Base-by-base conservation (phyloP, 129 eudicot genomes). In the Arctium lappa region DNA sequence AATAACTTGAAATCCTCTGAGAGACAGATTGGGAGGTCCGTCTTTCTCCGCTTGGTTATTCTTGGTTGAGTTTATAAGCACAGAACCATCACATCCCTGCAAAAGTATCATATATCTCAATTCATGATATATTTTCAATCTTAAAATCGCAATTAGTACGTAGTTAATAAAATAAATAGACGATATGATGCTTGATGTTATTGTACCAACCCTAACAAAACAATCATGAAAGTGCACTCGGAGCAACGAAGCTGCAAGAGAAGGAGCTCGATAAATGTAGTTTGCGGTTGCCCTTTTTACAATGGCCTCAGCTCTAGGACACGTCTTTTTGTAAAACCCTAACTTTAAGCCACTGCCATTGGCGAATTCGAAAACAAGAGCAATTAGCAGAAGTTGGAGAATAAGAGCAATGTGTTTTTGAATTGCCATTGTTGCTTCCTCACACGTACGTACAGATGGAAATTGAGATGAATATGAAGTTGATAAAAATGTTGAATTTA, bases 221-320 rank as follows among this genome's bases (percentile, higher is more conserved):
- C 97, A 93, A 72, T 93, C 97, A 38, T 93, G 97, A 79, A 93
- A 93, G 74, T 91, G 94, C 95, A 93, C 78, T 79, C 97, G 86
- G 68, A 93, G 85, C 74, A 93, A 79, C 8, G 95, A 82, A 80
- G 92, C 88, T 42, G 95, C 92, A 68, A 93, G 90, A 37, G 91
- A 78, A 30, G 97, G 95, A 8, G 88, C 95, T 8, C n/a, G 48
- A 60, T 87, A 84, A 62, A 93, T 69, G 71, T 82, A 77, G 3
- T 11, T 38, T 15, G 79, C 72, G 0, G 95, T 91, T 38, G 84
- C 76, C 42, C 44, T 42, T 65, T 83, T 60, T 9, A 89, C 93
- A 46, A 91, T 89, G 0, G 63, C 53, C 82, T 91, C 95, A 12
- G 66, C 87, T 13, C 37, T 27, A 2, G 97, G 97, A 80, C 97